Conservation (phyloP, 495 filamentous ascomycete genomes). For the Achaetomiella virescens region DNA sequence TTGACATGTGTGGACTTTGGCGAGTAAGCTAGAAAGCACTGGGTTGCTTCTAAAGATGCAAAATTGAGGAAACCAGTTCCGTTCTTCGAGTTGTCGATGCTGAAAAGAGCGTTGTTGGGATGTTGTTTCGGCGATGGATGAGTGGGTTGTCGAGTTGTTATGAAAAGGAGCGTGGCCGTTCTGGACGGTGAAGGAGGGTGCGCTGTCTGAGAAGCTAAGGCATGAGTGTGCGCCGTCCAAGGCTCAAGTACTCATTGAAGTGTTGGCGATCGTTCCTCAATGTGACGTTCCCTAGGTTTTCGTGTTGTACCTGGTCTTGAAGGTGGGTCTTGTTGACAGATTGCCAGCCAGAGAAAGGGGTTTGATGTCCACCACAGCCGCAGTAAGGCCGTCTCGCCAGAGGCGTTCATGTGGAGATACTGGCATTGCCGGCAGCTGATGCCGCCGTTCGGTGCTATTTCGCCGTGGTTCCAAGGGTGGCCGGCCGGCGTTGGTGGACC, state of each 20-base stretch:
- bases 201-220: background rate
- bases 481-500: background rate
- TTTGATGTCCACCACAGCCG: background rate
- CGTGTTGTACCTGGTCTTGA: background rate
- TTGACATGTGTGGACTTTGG: too few relatives aligned
- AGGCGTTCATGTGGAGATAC: background rate
- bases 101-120: background rate
- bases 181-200: background rate
- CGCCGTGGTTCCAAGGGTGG: constrained; percentile 2
- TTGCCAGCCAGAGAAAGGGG: background rate
- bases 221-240: background rate
- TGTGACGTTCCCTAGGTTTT: background rate
- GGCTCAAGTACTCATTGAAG: background rate
- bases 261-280: background rate
- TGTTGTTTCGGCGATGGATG: background rate
- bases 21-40: too few relatives aligned
- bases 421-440: background rate
- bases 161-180: too few relatives aligned
- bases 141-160: background rate
- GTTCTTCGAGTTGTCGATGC: background rate
- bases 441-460: background rate
- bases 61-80: background rate
- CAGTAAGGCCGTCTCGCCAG: background rate
- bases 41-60: background rate
- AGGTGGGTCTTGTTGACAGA: background rate